Evolutionary conservation across 148 eudicot species (phyloP).

Genomic region (Camellia sinensis): DNA sequence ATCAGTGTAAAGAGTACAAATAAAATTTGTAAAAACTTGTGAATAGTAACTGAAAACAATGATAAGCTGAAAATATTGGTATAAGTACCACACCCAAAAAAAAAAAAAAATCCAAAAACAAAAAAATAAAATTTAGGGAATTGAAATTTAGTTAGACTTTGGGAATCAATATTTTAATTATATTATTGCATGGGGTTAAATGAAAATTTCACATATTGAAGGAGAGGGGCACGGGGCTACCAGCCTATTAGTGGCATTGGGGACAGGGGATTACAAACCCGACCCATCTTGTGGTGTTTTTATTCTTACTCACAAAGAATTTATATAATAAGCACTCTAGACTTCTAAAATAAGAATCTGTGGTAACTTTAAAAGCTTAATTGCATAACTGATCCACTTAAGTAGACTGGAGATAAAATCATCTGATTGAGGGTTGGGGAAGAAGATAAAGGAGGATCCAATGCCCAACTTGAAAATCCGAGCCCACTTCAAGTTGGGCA

Average conservation of each 20-base stretch:
- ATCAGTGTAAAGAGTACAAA: no score
- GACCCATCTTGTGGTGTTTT: neutral
- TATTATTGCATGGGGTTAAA: neutral
- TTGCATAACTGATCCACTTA: neutral
- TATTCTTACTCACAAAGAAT: neutral
- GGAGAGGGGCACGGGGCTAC: neutral
- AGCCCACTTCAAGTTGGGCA: no score
- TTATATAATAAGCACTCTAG: no score
- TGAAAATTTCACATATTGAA: neutral
- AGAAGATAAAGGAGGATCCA: neutral
- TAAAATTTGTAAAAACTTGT: no score
- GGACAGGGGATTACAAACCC: neutral
- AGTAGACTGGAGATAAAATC: neutral
- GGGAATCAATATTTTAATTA: neutral
- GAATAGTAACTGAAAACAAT: no score
- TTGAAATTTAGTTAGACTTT: neutral
- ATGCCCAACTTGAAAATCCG: neutral
- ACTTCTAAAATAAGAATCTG: neutral
- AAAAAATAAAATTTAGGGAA: neutral
- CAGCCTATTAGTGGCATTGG: neutral
- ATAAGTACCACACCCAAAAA: no score
- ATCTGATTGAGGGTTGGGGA: neutral
- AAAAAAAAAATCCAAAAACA: neutral
- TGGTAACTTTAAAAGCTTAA: neutral
- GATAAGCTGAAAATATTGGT: no score